These are phyloP conservation scores for Otatea glauca DNA, from an alignment of 176 grass and related monocot genomes.

Conservation along the genomic window DNA sequence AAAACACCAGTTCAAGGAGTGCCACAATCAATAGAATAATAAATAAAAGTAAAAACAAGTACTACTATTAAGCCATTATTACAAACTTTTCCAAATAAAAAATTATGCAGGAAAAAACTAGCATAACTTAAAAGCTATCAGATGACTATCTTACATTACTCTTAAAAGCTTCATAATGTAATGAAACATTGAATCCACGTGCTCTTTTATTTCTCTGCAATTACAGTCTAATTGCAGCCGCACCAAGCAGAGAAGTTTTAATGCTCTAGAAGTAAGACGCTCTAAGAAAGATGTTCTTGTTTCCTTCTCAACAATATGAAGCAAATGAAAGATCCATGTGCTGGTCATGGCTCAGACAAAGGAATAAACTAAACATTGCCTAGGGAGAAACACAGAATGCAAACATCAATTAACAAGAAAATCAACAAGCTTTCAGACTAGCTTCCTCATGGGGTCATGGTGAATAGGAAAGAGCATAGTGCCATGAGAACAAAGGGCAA, in stretches of 20 bases:
- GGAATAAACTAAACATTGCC: conserved; percentile 4
- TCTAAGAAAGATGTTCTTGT: conserved; percentile 12
- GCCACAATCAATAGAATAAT: conserved; percentile 6
- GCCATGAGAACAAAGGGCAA: conserved; percentile 9
- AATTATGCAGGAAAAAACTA: neutral
- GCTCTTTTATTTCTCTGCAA: neutral
- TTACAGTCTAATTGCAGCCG: conserved; percentile 2
- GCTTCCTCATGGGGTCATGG: neutral
- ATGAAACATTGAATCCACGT: neutral
- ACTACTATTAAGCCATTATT: neutral
- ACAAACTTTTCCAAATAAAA: conserved; percentile 6
- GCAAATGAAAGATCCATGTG: neutral
- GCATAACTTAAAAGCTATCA: neutral
- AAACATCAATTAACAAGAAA: conserved; percentile 6
- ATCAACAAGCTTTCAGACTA: neutral
- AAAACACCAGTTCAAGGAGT: conserved; percentile 14
- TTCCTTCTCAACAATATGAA: conserved; percentile 18
- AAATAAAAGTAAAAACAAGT: conserved; percentile 16
- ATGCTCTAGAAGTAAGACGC: conserved; percentile 8
- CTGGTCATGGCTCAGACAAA: conserved; percentile 16
- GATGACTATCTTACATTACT: conserved; percentile 22
- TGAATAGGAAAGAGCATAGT: conserved; percentile 13
- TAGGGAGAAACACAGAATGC: neutral
- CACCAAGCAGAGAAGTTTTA: conserved; percentile 11
- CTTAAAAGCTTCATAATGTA: conserved; percentile 6